These are phyloP conservation scores for Coprinopsis cinerea DNA, from an alignment of 768 basidiomycete genomes.

Conservation along the genomic window DNA sequence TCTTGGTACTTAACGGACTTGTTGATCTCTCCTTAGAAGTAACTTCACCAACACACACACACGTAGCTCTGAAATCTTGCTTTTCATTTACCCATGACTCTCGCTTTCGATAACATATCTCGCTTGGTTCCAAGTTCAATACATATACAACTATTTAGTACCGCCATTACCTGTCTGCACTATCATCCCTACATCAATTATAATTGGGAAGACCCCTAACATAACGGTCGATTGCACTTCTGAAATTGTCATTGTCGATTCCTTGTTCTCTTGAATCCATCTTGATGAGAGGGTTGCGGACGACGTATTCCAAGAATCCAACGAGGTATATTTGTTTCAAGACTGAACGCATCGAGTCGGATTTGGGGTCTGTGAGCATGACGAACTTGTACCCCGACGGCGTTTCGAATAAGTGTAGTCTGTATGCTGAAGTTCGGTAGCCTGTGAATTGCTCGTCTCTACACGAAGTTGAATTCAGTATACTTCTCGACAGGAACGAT, in stretches of 20 bases:
- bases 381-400: constrained; percentile 91
- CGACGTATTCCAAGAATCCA: constrained; percentile 90
- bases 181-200: not conserved
- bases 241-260: constrained; percentile 90
- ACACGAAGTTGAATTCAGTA: not conserved
- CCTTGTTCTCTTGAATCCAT: constrained; percentile 83
- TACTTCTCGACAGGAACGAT: not conserved
- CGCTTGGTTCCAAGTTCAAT: not conserved
- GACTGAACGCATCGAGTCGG: constrained; percentile 77
- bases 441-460: constrained; percentile 90
- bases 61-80: constrained; percentile 2
- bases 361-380: constrained; percentile 82
- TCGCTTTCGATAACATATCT: not conserved
- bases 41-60: not conserved
- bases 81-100: not conserved
- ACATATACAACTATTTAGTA: not conserved
- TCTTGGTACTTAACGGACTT: not conserved
- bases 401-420: constrained; percentile 89
- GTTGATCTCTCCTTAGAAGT: not conserved
- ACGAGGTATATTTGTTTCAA: constrained; percentile 90
- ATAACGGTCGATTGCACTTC: constrained; percentile 71
- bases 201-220: constrained; percentile 46
- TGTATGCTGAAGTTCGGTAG: constrained; percentile 90
- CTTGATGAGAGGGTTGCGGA: constrained; percentile 80
- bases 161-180: too few relatives aligned